Percentiles rank a stretch among this genome's conserved stretches.
Conservation (phyloP, 768 basidiomycete species). For the Boletus insuetus region DNA sequence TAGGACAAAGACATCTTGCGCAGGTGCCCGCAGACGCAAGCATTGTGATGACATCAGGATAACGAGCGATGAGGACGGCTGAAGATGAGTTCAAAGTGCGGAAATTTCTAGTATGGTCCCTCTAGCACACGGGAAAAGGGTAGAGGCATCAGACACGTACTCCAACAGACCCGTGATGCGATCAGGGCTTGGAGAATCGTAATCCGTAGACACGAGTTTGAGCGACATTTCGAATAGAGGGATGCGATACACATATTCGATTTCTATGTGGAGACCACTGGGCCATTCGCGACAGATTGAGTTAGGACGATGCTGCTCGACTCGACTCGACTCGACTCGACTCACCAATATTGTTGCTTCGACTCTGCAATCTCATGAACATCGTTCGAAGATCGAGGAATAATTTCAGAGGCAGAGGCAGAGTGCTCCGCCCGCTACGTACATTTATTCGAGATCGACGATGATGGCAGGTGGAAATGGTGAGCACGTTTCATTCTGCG, state of each 20-base stretch:
- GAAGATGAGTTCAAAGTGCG: conserved; percentile 18
- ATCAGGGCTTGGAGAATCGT: conserved; percentile 32
- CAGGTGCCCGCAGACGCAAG: conserved; percentile 31
- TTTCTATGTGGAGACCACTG: conserved; percentile 42
- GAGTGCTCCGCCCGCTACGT: no score
- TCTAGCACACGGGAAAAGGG: neutral
- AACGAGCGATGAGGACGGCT: conserved; percentile 52
- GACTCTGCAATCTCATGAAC: no score
- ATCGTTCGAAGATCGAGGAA: no score
- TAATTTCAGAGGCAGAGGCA: no score
- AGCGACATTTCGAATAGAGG: conserved; percentile 48
- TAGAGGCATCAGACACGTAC: conserved; percentile 12
- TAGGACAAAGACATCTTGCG: conserved; percentile 45
- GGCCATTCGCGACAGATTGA: conserved; percentile 52
- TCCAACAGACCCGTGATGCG: conserved; percentile 29
- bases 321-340: no score
- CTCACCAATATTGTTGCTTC: no score
- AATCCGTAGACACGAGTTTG: conserved; percentile 33
- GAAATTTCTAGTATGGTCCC: conserved; percentile 20
- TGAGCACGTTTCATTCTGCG: no score
- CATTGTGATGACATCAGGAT: conserved; percentile 58
- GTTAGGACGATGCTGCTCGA: no score
- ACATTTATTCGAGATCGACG: no score
- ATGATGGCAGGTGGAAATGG: no score
- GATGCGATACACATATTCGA: conserved; percentile 45